Conservation (phyloP, 2,329 filamentous ascomycete species). For the Trichophyton equinum region DNA sequence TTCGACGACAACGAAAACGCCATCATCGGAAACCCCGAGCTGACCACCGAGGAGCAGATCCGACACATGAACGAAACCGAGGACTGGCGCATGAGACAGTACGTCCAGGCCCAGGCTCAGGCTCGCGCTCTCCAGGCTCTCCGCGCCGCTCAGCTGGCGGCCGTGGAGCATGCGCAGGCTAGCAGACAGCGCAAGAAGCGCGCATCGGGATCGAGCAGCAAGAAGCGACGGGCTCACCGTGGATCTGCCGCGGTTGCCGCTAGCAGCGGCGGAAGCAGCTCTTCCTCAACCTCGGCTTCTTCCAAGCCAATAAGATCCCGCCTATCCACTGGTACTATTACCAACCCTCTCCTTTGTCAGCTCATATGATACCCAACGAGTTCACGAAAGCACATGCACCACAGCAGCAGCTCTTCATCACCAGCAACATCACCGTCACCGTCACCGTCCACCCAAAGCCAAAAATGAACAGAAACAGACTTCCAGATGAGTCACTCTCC, state of each 20-base stretch:
- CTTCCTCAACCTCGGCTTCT: neutral
- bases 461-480: neutral
- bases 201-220: slow-evolving; percentile 6
- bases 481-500: neutral
- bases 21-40: slow-evolving; percentile 16
- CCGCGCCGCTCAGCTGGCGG: slow-evolving; percentile 23
- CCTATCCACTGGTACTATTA: no score
- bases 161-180: slow-evolving; percentile 14
- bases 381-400: neutral
- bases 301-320: neutral
- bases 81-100: slow-evolving; percentile 25
- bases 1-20: slow-evolving; percentile 11
- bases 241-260: slow-evolving; percentile 8
- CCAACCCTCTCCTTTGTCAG: neutral
- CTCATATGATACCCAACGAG: neutral
- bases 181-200: slow-evolving; percentile 17
- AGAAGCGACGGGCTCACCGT: slow-evolving; percentile 14
- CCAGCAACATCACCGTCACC: no score
- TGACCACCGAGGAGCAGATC: slow-evolving; percentile 31
- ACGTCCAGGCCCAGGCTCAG: slow-evolving; percentile 31
- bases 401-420: neutral
- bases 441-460: neutral
- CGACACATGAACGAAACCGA: slow-evolving; percentile 25
- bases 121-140: slow-evolving; percentile 30
- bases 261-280: neutral